Evolutionary conservation across 352 stramenopile genomes (phyloP).

Genomic region (Blastocystis sp.): DNA sequence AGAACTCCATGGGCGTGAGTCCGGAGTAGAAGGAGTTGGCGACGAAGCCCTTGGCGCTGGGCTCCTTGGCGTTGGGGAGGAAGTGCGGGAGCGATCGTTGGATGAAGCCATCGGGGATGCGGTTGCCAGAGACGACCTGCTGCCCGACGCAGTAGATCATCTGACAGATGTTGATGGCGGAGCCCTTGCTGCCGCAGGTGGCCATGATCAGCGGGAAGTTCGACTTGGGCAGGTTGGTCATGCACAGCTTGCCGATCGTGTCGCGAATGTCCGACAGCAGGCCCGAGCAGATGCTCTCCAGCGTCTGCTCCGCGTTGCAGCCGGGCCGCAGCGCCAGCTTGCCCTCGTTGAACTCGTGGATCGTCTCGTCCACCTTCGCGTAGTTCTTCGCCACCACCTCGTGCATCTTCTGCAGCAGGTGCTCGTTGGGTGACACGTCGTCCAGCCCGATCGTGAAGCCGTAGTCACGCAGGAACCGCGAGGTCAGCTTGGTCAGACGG

Average conservation of each 20-base stretch:
- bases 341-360: constrained; percentile 77
- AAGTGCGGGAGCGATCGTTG: constrained; percentile 96
- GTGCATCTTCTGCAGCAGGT: constrained; percentile 90
- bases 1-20: constrained; percentile 97
- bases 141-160: constrained; percentile 99
- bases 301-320: constrained; percentile 91
- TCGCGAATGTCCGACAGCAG: constrained; percentile 94
- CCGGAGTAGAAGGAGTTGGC: constrained; percentile 98
- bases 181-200: constrained; percentile 94
- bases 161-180: constrained; percentile 98
- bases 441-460: constrained; percentile 99
- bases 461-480: constrained; percentile 91
- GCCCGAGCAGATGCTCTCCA: constrained; percentile 97
- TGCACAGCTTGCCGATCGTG: constrained; percentile 89
- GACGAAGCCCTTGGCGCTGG: constrained; percentile 96
- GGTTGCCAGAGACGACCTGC: constrained; percentile 92
- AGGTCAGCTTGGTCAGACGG: constrained; percentile 92
- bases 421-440: constrained; percentile 91
- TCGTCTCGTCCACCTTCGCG: constrained; percentile 75
- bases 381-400: constrained; percentile 84
- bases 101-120: constrained; percentile 97
- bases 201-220: constrained; percentile 96
- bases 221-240: constrained; percentile 92
- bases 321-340: constrained; percentile 89
- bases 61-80: constrained; percentile 85